Evolutionary conservation across 768 basidiomycete genomes (phyloP).

Genomic region (Holtermannia corniformis): DNA sequence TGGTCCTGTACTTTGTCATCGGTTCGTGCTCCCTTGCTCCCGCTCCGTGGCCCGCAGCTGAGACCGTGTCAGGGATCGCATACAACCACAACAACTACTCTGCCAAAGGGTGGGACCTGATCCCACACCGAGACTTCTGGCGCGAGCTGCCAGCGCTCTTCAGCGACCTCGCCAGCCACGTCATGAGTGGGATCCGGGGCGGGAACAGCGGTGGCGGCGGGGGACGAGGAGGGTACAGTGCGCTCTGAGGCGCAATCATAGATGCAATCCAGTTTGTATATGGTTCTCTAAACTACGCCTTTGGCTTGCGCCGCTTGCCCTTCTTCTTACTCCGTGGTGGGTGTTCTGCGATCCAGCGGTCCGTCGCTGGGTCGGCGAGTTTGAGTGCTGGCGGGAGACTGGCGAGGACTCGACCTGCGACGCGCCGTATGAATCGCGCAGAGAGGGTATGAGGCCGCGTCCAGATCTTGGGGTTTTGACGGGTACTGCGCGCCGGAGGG

Average conservation of each 20-base stretch:
- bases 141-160: constrained; percentile 30
- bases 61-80: constrained; percentile 42
- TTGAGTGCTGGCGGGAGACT: too few species aligned
- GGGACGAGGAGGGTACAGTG: constrained; percentile 26
- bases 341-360: too few species aligned
- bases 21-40: constrained; percentile 18
- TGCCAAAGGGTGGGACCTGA: constrained; percentile 39
- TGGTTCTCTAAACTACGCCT: too few species aligned
- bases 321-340: too few species aligned
- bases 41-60: neutral
- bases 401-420: too few species aligned
- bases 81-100: constrained; percentile 43
- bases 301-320: too few species aligned
- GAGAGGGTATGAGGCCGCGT: neutral
- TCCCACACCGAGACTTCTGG: constrained; percentile 42
- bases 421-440: neutral
- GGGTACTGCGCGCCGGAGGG: neutral
- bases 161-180: constrained; percentile 30
- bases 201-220: constrained; percentile 12
- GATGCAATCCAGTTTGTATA: neutral
- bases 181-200: constrained; percentile 31
- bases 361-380: too few species aligned
- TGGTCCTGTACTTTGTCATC: constrained; percentile 33
- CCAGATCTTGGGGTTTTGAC: neutral
- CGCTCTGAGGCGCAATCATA: neutral